These are phyloP conservation scores for Phytopythium montanum DNA, from an alignment of 352 stramenopile genomes.

Conservation along the genomic window DNA sequence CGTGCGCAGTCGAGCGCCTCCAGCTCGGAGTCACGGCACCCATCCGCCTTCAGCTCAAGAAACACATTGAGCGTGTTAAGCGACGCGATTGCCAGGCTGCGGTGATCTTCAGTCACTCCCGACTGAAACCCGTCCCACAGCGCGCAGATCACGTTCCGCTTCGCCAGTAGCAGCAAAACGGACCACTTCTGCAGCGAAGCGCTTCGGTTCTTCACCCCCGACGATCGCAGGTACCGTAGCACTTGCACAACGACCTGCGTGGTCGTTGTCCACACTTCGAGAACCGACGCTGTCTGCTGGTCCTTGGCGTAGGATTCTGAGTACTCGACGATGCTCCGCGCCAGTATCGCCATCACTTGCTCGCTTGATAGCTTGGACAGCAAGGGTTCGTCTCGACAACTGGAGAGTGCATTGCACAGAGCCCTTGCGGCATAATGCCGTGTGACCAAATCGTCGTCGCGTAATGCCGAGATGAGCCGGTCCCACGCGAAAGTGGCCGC, in stretches of 20 bases:
- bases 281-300: background rate
- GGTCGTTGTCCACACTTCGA: slow-evolving; percentile 32
- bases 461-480: slow-evolving; percentile 32
- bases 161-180: slow-evolving; percentile 34
- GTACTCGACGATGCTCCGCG: slow-evolving; percentile 25
- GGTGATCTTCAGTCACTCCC: slow-evolving; percentile 2
- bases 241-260: slow-evolving; percentile 54
- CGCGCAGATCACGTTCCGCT: slow-evolving; percentile 28
- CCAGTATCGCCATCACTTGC: slow-evolving; percentile 28
- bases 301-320: background rate
- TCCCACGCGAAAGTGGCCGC: slow-evolving; percentile 27
- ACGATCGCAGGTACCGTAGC: slow-evolving; percentile 37
- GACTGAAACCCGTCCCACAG: slow-evolving; percentile 41
- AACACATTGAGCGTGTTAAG: slow-evolving; percentile 66
- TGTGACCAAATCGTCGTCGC: slow-evolving; percentile 31
- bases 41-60: slow-evolving; percentile 42
- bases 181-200: slow-evolving; percentile 23
- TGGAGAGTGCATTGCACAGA: slow-evolving; percentile 65
- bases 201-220: slow-evolving; percentile 18
- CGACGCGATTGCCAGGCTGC: slow-evolving; percentile 41
- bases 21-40: slow-evolving; percentile 18
- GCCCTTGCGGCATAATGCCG: slow-evolving; percentile 58
- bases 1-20: slow-evolving; percentile 29
- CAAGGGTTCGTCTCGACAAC: slow-evolving; percentile 21
- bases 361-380: slow-evolving; percentile 38